Evolutionary conservation across 2,329 filamentous ascomycete species (phyloP).

Genomic region (Fusarium lateritium): DNA sequence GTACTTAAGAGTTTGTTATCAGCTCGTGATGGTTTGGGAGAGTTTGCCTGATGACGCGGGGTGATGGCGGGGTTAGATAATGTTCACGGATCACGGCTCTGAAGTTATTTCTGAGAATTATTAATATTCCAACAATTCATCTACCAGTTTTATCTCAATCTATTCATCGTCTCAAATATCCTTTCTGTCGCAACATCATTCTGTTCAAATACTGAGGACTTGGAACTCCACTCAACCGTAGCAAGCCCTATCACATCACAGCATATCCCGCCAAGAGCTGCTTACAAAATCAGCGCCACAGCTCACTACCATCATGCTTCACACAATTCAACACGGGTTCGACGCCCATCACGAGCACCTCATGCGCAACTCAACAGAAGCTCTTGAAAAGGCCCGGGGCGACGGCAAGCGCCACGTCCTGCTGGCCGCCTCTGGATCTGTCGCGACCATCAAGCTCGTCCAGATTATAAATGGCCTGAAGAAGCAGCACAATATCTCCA

Average conservation of each 20-base stretch:
- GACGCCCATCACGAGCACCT: slow-evolving; percentile 44
- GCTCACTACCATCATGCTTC: slow-evolving; percentile 39
- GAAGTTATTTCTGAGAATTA: no score
- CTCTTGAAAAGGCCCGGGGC: slow-evolving; percentile 51
- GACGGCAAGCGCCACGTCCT: slow-evolving; percentile 62
- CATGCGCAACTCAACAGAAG: slow-evolving; percentile 50
- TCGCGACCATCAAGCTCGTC: slow-evolving; percentile 90
- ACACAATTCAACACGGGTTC: slow-evolving; percentile 39
- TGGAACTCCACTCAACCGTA: slow-evolving; percentile 16
- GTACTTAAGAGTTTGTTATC: not conserved
- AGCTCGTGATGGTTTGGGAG: slow-evolving; percentile 24
- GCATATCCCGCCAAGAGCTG: slow-evolving; percentile 1
- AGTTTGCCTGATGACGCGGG: slow-evolving; percentile 46
- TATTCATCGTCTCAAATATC: no score
- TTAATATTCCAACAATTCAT: no score
- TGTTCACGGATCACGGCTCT: not conserved
- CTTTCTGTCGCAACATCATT: accelerated
- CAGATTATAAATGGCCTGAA: slow-evolving; percentile 74
- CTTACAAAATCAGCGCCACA: slow-evolving; percentile 17
- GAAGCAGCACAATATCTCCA: slow-evolving; percentile 72
- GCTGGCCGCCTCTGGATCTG: slow-evolving; percentile 66
- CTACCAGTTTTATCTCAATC: no score
- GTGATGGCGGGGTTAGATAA: slow-evolving; percentile 44
- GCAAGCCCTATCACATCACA: slow-evolving; percentile 19
- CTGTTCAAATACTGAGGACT: not conserved